These are phyloP conservation scores for Calycina herbarum DNA, from an alignment of 2,329 filamentous ascomycete genomes.

Conservation along the genomic window DNA sequence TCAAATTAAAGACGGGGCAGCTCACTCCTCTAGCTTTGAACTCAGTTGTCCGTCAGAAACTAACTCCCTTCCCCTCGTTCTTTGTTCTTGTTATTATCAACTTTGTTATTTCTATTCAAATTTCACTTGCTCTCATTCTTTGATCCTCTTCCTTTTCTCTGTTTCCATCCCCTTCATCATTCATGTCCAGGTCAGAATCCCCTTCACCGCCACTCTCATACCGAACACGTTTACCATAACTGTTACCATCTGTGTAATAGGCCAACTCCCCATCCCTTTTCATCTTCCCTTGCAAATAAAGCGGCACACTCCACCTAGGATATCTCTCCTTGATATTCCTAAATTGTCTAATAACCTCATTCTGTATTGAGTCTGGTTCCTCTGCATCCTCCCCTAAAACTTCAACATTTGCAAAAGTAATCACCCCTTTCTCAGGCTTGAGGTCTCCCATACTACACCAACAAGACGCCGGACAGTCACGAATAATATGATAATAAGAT, in stretches of 20 bases:
- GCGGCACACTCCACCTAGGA: not conserved
- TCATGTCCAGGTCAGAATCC: too few relatives aligned
- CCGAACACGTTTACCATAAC: not conserved
- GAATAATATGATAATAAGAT: not conserved
- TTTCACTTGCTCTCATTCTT: not conserved
- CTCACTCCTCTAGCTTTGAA: too few relatives aligned
- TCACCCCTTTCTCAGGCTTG: not conserved
- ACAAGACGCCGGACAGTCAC: not conserved
- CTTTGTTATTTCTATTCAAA: too few relatives aligned
- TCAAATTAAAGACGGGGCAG: too few relatives aligned
- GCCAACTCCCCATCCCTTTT: not conserved
- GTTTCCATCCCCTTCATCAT: not conserved
- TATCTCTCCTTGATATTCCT: not conserved
- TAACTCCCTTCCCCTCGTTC: too few relatives aligned
- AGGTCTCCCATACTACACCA: not conserved
- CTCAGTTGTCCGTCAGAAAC: too few relatives aligned
- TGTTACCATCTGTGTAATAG: not conserved
- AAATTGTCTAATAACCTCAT: not conserved
- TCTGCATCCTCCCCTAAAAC: not conserved
- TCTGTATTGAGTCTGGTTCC: not conserved
- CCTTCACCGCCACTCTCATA: too few relatives aligned
- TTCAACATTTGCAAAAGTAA: not conserved
- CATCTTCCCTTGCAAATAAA: not conserved
- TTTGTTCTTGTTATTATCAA: too few relatives aligned
- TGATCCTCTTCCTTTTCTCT: not conserved